These are phyloP conservation scores for Populus trichocarpa DNA, from an alignment of 441 rosid genomes.

Conservation along the genomic window DNA sequence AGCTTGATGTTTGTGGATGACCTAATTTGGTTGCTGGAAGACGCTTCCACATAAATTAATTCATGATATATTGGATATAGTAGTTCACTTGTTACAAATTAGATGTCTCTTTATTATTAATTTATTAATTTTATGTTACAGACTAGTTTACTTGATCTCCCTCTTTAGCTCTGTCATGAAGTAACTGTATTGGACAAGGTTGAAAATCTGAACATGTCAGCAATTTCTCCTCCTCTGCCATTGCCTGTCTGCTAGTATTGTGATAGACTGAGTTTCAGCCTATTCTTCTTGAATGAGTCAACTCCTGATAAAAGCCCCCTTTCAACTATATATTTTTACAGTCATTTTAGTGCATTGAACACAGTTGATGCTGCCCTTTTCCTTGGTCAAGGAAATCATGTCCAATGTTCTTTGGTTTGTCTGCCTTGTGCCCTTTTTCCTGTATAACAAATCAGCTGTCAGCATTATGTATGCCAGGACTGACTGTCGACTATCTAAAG, in stretches of 20 bases:
- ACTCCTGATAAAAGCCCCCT: background rate
- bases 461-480: background rate
- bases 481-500: background rate
- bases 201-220: background rate
- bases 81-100: background rate
- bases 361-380: background rate
- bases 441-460: background rate
- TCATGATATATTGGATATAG: background rate
- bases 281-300: background rate
- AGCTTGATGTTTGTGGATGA: background rate
- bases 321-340: background rate
- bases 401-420: background rate
- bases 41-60: background rate
- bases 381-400: background rate
- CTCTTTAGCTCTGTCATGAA: background rate
- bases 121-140: no score
- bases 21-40: background rate
- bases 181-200: background rate
- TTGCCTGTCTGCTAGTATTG: background rate
- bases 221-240: background rate
- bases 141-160: background rate
- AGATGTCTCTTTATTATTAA: background rate
- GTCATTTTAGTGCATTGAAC: background rate
- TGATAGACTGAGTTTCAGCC: background rate
- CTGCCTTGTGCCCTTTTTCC: background rate